A percentile compares a stretch with the other conserved stretches of the same genome.
Evolutionary conservation across 306 rosid genomes (phyloP).

Genomic region (Rubus idaeus): DNA sequence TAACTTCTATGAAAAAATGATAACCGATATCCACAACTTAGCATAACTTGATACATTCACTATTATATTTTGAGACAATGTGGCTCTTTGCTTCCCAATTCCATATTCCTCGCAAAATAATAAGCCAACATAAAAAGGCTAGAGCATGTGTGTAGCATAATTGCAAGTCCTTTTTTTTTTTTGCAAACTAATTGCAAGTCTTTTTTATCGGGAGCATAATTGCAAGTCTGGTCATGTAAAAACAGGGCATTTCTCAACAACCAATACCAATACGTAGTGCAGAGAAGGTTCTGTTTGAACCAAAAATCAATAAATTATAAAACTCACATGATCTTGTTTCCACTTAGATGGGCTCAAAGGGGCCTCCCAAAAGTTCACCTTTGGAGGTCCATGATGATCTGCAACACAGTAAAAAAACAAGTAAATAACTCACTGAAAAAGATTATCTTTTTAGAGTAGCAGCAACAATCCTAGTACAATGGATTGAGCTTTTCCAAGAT

Average conservation of each 20-base stretch:
- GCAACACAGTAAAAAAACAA: conserved; percentile 22
- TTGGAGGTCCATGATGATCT: conserved; percentile 65
- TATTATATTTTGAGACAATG: no score
- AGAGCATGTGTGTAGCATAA: not conserved
- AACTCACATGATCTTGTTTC: conserved; percentile 68
- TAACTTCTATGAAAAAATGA: no score
- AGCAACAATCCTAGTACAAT: not conserved
- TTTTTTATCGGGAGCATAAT: not conserved
- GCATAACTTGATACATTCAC: no score
- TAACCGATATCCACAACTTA: no score
- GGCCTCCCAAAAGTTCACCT: conserved; percentile 70
- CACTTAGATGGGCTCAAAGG: conserved; percentile 64
- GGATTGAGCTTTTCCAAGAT: not conserved
- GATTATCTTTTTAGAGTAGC: not conserved
- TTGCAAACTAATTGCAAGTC: no score
- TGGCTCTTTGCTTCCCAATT: no score
- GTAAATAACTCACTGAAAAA: not conserved
- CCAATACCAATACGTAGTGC: no score
- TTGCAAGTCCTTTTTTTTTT: not conserved
- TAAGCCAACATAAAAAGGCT: not conserved
- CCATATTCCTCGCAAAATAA: not conserved
- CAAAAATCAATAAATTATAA: no score
- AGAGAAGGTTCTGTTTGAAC: no score
- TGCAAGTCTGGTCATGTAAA: not conserved
- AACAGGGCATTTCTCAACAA: not conserved